phyloP scores from a whole-genome alignment of 2,329 filamentous ascomycete genomes.

The Fusarium pininemorale region DNA sequence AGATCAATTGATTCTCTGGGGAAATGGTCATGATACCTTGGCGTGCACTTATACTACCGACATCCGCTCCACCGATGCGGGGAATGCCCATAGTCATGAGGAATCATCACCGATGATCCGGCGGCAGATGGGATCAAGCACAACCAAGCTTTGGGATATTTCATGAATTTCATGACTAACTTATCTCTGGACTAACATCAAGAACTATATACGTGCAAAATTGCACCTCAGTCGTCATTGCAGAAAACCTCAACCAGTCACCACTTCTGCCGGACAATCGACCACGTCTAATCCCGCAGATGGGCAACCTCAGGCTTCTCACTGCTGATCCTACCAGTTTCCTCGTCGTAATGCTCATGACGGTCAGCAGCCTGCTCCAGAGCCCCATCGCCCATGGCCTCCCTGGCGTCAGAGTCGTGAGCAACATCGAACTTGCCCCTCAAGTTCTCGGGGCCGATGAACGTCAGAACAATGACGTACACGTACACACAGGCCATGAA shows the following conservation, averaged over 20 bases:
- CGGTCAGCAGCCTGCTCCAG: conserved; percentile 32
- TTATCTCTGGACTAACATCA: background rate
- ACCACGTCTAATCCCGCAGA: background rate
- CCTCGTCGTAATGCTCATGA: conserved; percentile 26
- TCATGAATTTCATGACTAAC: background rate
- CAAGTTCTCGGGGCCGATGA: conserved; percentile 68
- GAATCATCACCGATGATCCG: background rate
- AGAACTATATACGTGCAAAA: background rate
- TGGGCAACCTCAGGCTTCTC: conserved; percentile 24
- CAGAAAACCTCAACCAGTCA: background rate
- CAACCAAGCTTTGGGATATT: background rate
- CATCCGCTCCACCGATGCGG: conserved; percentile 11
- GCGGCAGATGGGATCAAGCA: background rate
- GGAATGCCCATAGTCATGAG: background rate
- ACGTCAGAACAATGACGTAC: conserved; percentile 68
- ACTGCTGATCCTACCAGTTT: conserved; percentile 17
- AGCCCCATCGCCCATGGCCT: conserved; percentile 54
- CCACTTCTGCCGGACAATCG: background rate
- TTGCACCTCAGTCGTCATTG: background rate
- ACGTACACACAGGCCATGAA: conserved; percentile 87
- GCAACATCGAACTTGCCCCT: conserved; percentile 60
- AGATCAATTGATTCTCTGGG: background rate
- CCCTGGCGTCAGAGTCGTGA: conserved; percentile 59
- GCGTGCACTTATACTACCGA: background rate
- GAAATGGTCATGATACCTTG: background rate